Evolutionary conservation across 2,329 filamentous ascomycete genomes (phyloP), one percentile per base, ranked within the genome.

Genomic region (Alternaria postmessia): DNA sequence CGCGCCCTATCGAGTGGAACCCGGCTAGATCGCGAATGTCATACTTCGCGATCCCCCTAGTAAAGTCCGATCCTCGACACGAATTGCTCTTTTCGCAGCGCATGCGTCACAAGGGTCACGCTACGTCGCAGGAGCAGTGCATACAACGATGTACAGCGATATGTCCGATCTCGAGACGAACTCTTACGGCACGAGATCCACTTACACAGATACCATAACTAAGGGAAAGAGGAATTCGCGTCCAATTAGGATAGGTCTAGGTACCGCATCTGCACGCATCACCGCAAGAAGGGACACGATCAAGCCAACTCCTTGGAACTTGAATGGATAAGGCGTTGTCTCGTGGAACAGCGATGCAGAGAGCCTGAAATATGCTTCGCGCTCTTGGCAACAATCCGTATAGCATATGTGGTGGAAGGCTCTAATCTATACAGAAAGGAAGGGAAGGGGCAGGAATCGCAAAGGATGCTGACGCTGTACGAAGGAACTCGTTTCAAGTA

Each of bases 61-160:
- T 42, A 59, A 56, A n/a, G 11, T 30, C 39, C 57, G 57, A 59
- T 59, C 46, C 52, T 56, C 52, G 24, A 59, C 18, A 49, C 26
- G 39, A 46, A 43, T 51, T 51, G 14, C 57, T 59, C 44, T 20
- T 56, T 38, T 32, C 14, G 34, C 5, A 9, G 16, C 16, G 34
- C 34, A 38, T 38, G 16, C 14, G 7, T 38, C 7, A 38, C 34
- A n/a, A 1, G 16, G n/a, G 7, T 11, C 8, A 20, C n/a, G 18
- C 36, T 20, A 3, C 41, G 16, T 8, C 2, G 34, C 34, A 38
- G 16, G 34, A n/a, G 16, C 16, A 36, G 16, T 14, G 9, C 11
- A 16, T 22, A 18, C 22, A 22, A 36, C 51, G 57, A 59, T 59
- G 38, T 28, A 59, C 52, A 51, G 46, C 46, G 12, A 28, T 16